A percentile compares a stretch with the other conserved stretches of the same genome.
These are phyloP conservation scores for Eutypa lata DNA, from an alignment of 2,329 filamentous ascomycete species.

Conservation along the genomic window DNA sequence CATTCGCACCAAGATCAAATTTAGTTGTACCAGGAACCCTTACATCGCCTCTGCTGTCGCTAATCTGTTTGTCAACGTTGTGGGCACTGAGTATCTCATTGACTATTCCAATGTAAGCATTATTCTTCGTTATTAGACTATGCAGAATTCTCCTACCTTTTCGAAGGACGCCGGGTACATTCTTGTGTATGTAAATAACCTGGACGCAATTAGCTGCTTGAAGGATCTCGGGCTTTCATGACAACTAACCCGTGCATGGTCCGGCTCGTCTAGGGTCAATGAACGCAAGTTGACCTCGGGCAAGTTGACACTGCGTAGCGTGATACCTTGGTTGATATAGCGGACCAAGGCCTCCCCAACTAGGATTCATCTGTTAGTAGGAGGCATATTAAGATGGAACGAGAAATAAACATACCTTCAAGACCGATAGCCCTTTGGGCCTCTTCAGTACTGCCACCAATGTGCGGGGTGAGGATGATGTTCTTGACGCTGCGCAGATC, in stretches of 20 bases:
- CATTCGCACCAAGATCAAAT: background rate
- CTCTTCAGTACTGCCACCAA: slow-evolving; percentile 96
- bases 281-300: slow-evolving; percentile 90
- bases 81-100: slow-evolving; percentile 93
- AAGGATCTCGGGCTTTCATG: background rate
- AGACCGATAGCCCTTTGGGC: slow-evolving; percentile 94
- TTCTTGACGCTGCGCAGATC: slow-evolving; percentile 85
- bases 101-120: slow-evolving; percentile 47
- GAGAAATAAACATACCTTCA: slow-evolving; percentile 53
- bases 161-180: slow-evolving; percentile 90
- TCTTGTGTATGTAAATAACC: slow-evolving; percentile 95
- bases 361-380: slow-evolving; percentile 25
- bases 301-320: slow-evolving; percentile 89
- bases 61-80: slow-evolving; percentile 99
- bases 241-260: slow-evolving; percentile 73
- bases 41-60: slow-evolving; percentile 88
- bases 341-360: slow-evolving; percentile 83
- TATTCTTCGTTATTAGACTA: background rate
- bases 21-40: slow-evolving; percentile 17
- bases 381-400: background rate
- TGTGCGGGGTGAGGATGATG: slow-evolving; percentile 92
- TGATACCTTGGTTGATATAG: slow-evolving; percentile 94
- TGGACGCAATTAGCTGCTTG: slow-evolving; percentile 28
- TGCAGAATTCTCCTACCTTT: slow-evolving; percentile 51
- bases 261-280: slow-evolving; percentile 83